These are phyloP conservation scores for Cenchrus fungigraminus DNA, from an alignment of 176 grass and related monocot genomes.

Conservation along the genomic window DNA sequence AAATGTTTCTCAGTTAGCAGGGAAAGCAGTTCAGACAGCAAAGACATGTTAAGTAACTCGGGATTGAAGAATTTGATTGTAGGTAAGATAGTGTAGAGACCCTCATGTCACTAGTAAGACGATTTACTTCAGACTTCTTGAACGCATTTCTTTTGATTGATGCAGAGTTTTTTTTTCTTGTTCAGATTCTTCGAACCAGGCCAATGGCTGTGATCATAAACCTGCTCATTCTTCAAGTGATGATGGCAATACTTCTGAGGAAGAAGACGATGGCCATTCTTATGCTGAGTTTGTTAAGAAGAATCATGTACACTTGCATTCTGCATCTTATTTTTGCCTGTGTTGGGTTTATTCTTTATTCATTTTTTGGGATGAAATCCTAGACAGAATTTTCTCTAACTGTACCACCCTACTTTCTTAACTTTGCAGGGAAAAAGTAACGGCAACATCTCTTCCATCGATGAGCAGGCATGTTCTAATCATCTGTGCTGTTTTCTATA, in stretches of 20 bases:
- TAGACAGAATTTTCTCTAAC: slow-evolving; percentile 29
- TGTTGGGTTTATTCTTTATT: slow-evolving; percentile 13
- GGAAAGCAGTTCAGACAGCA: slow-evolving; percentile 63
- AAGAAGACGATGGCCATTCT: slow-evolving; percentile 42
- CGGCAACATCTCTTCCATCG: slow-evolving; percentile 48
- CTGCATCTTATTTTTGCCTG: not conserved
- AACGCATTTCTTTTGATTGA: slow-evolving; percentile 41
- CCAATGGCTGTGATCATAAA: slow-evolving; percentile 74
- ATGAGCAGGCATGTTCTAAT: slow-evolving; percentile 48
- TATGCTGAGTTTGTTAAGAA: slow-evolving; percentile 48
- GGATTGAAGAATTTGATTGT: slow-evolving; percentile 60
- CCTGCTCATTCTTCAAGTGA: slow-evolving; percentile 58
- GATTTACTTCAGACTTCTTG: slow-evolving; percentile 34
- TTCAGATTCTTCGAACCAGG: slow-evolving; percentile 74
- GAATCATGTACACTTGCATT: slow-evolving; percentile 53
- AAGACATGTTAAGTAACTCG: slow-evolving; percentile 48
- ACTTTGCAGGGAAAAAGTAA: slow-evolving; percentile 62
- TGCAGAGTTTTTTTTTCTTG: slow-evolving; percentile 35
- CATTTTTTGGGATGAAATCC: not conserved
- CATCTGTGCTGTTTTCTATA: slow-evolving; percentile 7
- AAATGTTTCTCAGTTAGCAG: slow-evolving; percentile 93
- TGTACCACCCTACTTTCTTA: slow-evolving; percentile 9
- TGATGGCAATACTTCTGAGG: slow-evolving; percentile 55
- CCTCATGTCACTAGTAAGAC: slow-evolving; percentile 38
- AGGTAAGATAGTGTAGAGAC: slow-evolving; percentile 76